A percentile compares a stretch with the other conserved stretches of the same genome.
Conservation (phyloP, 129 eudicot species). For the Saposhnikovia divaricata region DNA sequence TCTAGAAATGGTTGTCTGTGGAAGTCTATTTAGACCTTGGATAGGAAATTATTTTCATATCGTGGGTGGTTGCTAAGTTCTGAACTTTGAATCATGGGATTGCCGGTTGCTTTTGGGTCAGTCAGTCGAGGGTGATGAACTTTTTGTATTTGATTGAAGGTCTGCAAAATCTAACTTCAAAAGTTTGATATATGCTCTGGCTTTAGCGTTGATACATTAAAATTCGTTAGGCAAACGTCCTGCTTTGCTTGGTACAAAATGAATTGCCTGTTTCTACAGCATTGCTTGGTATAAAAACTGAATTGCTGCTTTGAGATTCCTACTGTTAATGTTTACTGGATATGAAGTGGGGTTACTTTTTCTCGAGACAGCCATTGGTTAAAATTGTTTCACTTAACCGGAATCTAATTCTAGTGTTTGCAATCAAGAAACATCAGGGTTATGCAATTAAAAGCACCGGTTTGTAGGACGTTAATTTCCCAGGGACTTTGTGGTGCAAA, state of each 20-base stretch:
- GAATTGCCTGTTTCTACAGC: background rate
- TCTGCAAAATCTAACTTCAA: background rate
- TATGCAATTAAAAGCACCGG: background rate
- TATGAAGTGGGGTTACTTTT: background rate
- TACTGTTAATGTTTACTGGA: background rate
- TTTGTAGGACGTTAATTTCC: background rate
- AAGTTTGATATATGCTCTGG: background rate
- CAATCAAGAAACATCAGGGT: background rate
- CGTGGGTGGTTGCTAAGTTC: background rate
- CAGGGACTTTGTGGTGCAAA: background rate
- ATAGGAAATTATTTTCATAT: background rate
- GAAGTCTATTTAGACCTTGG: background rate
- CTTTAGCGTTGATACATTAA: background rate
- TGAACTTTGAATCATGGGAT: background rate
- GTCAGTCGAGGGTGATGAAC: background rate
- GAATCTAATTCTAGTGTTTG: background rate
- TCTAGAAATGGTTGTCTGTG: background rate
- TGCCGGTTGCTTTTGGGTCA: background rate
- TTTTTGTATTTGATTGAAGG: background rate
- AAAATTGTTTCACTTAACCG: background rate
- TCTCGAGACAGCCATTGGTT: background rate
- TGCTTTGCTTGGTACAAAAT: background rate
- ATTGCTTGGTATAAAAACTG: background rate
- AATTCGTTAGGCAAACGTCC: background rate
- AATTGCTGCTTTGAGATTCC: background rate